phyloP scores from a whole-genome alignment of 345 rosid genomes.

The Linum lewisii region DNA sequence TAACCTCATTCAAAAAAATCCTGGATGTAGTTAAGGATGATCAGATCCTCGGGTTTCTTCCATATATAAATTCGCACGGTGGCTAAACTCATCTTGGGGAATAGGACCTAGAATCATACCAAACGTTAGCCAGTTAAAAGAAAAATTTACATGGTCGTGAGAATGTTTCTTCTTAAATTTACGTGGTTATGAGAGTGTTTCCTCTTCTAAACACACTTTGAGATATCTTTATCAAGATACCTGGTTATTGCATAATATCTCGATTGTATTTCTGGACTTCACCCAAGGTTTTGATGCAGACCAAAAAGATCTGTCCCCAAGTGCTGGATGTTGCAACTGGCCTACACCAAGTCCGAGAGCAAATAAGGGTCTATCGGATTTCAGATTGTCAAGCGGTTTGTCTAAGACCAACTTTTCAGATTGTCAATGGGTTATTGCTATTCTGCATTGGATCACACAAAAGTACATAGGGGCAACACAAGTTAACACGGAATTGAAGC shows the following conservation, averaged over 20 bases:
- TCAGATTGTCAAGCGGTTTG: slow-evolving; percentile 53
- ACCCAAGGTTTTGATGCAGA: slow-evolving; percentile 71
- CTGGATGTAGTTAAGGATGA: slow-evolving; percentile 88
- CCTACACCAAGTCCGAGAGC: slow-evolving; percentile 54
- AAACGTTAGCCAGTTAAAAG: neutral
- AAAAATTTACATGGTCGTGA: neutral
- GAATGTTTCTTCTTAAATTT: too few species aligned
- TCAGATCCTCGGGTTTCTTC: slow-evolving; percentile 96
- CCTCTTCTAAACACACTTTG: neutral
- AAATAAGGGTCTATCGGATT: slow-evolving; percentile 41
- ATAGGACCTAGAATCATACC: slow-evolving; percentile 51
- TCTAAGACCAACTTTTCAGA: slow-evolving; percentile 94
- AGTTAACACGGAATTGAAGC: slow-evolving; percentile 76
- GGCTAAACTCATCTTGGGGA: slow-evolving; percentile 97
- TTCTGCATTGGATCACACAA: too few species aligned
- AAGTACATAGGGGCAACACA: too few species aligned
- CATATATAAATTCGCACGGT: slow-evolving; percentile 84
- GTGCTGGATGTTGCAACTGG: slow-evolving; percentile 44
- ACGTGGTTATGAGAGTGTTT: too few species aligned
- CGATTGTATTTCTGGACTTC: slow-evolving; percentile 73
- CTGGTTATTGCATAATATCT: slow-evolving; percentile 96
- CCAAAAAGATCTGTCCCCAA: slow-evolving; percentile 56
- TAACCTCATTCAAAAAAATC: too few species aligned
- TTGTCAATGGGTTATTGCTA: too few species aligned
- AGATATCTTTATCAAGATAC: slow-evolving; percentile 19